phyloP scores from a whole-genome alignment of 2,329 filamentous ascomycete genomes.

The Fusarium abutilonis region DNA sequence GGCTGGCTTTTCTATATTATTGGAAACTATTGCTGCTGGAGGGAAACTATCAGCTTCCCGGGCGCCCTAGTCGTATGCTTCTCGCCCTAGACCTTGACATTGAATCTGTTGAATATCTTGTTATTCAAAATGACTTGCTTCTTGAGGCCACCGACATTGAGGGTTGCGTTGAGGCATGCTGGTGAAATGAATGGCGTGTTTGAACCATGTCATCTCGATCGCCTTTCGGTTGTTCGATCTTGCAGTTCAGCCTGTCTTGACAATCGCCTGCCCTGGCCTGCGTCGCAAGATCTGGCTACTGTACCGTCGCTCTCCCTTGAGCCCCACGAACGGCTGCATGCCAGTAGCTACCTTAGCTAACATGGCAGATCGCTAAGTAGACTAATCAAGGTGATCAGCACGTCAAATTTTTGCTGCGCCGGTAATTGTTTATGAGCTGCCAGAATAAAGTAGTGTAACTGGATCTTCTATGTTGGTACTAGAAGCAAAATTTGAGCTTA shows the following conservation, averaged over 20 bases:
- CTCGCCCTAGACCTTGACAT: not conserved
- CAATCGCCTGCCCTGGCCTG: conserved; percentile 24
- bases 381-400: conserved; percentile 20
- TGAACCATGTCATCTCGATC: conserved; percentile 38
- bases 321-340: conserved; percentile 38
- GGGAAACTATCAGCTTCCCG: conserved; percentile 3
- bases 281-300: conserved; percentile 32
- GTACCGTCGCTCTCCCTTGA: conserved; percentile 28
- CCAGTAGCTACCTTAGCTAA: conserved; percentile 16
- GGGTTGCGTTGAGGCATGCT: conserved; percentile 20
- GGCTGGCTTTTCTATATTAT: conserved; percentile 12
- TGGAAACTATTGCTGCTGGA: conserved; percentile 8
- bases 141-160: conserved; percentile 27
- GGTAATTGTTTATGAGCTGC: conserved; percentile 1
- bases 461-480: conserved; percentile 1
- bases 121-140: conserved; percentile 3
- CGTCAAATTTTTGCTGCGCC: conserved; percentile 1
- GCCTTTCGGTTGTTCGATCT: conserved; percentile 26
- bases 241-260: conserved; percentile 32
- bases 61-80: not conserved
- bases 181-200: conserved; percentile 27
- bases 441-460: not conserved
- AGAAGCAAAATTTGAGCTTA: not conserved
- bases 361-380: conserved; percentile 15
- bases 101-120: not conserved